Percentiles rank a stretch among this genome's conserved stretches.
phyloP scores from a whole-genome alignment of 1,284 basidiomycete genomes.

The Coniophora puteana region DNA sequence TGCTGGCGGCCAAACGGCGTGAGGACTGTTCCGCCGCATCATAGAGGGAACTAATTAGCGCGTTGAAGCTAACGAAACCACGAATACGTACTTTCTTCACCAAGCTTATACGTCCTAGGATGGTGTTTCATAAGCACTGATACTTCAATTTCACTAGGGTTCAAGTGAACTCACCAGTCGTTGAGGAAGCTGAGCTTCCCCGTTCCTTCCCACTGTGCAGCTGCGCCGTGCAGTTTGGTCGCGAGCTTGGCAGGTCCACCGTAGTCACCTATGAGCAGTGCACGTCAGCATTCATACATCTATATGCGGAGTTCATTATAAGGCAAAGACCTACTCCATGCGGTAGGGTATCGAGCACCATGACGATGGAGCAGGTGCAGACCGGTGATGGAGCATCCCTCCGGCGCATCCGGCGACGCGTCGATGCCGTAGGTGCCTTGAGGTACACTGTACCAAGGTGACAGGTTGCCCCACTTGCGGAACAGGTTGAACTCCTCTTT shows the following conservation, averaged over 20 bases:
- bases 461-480: constrained; percentile 79
- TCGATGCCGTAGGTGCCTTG: constrained; percentile 68
- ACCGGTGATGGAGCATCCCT: constrained; percentile 66
- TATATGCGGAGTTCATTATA: constrained; percentile 1
- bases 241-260: constrained; percentile 69
- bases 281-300: constrained; percentile 3
- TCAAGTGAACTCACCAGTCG: constrained; percentile 49
- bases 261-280: constrained; percentile 45
- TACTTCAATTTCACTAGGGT: constrained; percentile 4
- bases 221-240: constrained; percentile 47
- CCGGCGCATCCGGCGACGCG: constrained; percentile 66
- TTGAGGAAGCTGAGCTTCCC: constrained; percentile 74
- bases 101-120: constrained; percentile 73
- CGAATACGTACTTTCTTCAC: constrained; percentile 59
- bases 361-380: constrained; percentile 78
- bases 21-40: constrained; percentile 44
- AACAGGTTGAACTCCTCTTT: constrained; percentile 55
- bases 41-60: not conserved
- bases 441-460: constrained; percentile 81
- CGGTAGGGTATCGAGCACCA: constrained; percentile 78
- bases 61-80: not conserved
- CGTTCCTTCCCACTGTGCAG: constrained; percentile 55
- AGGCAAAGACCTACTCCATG: constrained; percentile 47
- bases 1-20: constrained; percentile 84
- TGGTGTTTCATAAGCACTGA: too few species aligned